Evolutionary conservation across 2,329 filamentous ascomycete genomes (phyloP), one percentile per base, ranked within the genome.

Genomic region (Colletotrichum tropicale): DNA sequence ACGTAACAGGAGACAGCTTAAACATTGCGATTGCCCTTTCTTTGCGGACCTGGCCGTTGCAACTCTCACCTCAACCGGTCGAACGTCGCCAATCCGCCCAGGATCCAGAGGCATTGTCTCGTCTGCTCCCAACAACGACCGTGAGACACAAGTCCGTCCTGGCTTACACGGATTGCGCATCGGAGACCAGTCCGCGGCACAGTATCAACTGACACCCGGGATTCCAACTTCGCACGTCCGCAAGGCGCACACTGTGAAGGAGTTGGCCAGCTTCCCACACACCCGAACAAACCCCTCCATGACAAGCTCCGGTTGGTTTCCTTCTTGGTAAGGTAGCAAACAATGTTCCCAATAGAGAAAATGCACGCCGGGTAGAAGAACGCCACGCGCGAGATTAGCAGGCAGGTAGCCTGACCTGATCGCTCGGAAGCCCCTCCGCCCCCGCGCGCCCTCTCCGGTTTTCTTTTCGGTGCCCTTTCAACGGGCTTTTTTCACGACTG

Each of bases 151-250:
- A 10, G 9, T 38, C 69, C 69, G 64, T 24, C 12, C 5, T n/a
- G 38, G 30, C 61, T 75, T 66, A 56, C 69, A 72, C 55, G 32
- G 52, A 24, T 28, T 34, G 30, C 2, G 1, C 2, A 32, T 48
- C 64, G 74, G 74, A 76, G 70, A 32, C 21, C 12, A 58, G 34
- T 69, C 74, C 70, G 74, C 43, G 64, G 28, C 74, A 76, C 74
- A 76, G 74, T 76, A 76, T 76, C 65, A 76, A 76, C 62, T 76
- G 34, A 26, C 21, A 10, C 43, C 30, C 21, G 21, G 36, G 18
- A 30, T 28, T 69, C 32, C 74, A 65, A 76, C 70, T 74, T 76
- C 74, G 74, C 74, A 76, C 74, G 74, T 76, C 70, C 74, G 74
- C 74, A 38, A 61, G 10, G 16, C 65, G 64, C 74, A 76, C 74